These are phyloP conservation scores for Rutidosis leptorrhynchoides DNA, from an alignment of 129 eudicot species.

Conservation along the genomic window DNA sequence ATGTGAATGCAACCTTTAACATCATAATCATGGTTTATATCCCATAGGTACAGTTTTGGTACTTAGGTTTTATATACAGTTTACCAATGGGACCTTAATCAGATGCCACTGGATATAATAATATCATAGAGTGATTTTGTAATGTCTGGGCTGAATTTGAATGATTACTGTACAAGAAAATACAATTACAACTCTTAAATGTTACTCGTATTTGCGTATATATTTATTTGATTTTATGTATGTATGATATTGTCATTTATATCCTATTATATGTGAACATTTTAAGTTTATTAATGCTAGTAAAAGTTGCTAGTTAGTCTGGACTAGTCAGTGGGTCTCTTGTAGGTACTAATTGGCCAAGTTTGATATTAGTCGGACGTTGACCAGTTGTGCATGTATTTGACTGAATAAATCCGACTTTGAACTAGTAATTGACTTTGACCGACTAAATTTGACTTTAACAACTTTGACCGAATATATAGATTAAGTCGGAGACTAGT, in stretches of 20 bases:
- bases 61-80: slow-evolving; percentile 29
- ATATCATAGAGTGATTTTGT: slow-evolving; percentile 3
- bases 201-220: background rate
- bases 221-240: background rate
- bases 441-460: no score
- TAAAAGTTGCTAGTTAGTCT: no score
- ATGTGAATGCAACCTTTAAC: slow-evolving; percentile 12
- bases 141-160: slow-evolving; percentile 9
- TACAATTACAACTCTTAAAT: background rate
- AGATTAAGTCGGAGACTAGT: no score
- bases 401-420: no score
- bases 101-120: slow-evolving; percentile 17
- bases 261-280: no score
- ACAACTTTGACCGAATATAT: no score
- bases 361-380: no score
- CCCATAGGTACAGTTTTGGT: slow-evolving; percentile 36
- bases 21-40: slow-evolving; percentile 21
- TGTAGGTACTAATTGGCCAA: no score
- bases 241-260: background rate
- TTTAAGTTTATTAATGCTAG: no score
- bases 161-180: slow-evolving; percentile 8
- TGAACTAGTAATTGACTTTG: no score
- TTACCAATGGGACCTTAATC: slow-evolving; percentile 22
- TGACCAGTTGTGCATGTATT: no score
- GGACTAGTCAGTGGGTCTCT: no score